Base-by-base conservation (phyloP, 1,139 yeast genomes). In the Geotrichum klebahnii region DNA sequence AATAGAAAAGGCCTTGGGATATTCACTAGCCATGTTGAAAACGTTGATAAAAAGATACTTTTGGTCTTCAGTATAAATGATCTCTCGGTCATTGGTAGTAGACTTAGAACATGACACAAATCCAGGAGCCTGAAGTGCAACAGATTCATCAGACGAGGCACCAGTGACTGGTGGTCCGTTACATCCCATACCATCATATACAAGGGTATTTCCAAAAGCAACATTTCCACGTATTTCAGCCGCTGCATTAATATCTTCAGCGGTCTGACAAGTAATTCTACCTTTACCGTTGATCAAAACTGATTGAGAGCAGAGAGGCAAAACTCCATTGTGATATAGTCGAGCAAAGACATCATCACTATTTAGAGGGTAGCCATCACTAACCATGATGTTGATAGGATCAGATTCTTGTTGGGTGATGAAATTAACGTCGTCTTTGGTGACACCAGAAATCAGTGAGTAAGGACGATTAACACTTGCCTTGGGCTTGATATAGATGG, bases 261-360 rank as follows among this genome's bases (percentile, higher is more conserved):
- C 48, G 2, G 56, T 55, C 42, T 58, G 64, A 46, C 72, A 69
- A 38, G 57, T 53, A 10, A 68, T 59, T 48, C 72, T 57, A 2
- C 73, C 74, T 52, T 60, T 66, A 1, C 74, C 74, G 50, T 70
- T 70, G 42, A 69, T 51, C 22, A 69, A 54, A 5, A 69, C 58
- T 44, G 69, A 63, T 52, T 63, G 69, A 22, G 67, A 59, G 53
- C 74, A 70, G 2, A 67, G 57, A 2, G 74, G 73, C 45, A 69
- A 72, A 39, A 70, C 61, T 2, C 72, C 72, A 46, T 56, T 63
- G 60, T 62, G 65, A 5, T 62, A 47, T 3, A 57, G 54, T 41
- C 65, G 65, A 54, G 66, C 67, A 20, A 60, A 56, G 17, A 45
- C 35, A 2, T 48, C 51, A 28, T 53, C 54, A 33, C 53, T 38